phyloP scores from a whole-genome alignment of 2,329 filamentous ascomycete genomes.

The Talaromyces sp. region DNA sequence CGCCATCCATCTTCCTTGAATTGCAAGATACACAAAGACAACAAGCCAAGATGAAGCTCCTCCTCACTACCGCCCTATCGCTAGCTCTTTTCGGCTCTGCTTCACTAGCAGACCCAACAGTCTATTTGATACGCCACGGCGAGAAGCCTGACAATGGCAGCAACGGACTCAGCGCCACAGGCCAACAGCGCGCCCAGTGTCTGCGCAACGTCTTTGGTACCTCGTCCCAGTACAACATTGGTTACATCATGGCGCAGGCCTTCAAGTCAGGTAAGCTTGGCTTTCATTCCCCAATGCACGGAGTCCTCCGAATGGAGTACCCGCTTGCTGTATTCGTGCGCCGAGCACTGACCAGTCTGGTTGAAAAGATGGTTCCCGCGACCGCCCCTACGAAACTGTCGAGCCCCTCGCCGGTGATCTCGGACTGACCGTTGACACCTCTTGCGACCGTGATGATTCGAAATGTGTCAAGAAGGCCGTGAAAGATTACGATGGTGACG shows the following conservation, averaged over 20 bases:
- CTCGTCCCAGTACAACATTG: conserved; percentile 50
- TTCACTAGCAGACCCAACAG: conserved; percentile 37
- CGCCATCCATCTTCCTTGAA: neutral
- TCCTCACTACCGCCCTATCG: neutral
- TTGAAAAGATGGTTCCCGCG: conserved; percentile 45
- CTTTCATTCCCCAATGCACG: neutral
- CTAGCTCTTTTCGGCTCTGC: conserved; percentile 2
- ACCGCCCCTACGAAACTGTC: conserved; percentile 55
- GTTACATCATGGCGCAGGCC: conserved; percentile 54
- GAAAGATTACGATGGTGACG: conserved; percentile 41
- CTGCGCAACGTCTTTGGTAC: conserved; percentile 53
- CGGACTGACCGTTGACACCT: conserved; percentile 50
- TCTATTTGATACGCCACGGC: conserved; percentile 61
- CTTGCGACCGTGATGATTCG: conserved; percentile 52
- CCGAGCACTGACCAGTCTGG: neutral
- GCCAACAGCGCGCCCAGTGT: conserved; percentile 55
- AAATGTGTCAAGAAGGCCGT: conserved; percentile 51
- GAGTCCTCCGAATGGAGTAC: neutral
- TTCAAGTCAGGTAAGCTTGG: conserved; percentile 39
- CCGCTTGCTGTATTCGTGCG: neutral
- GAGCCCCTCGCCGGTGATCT: conserved; percentile 52
- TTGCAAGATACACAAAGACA: neutral
- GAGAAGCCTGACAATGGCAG: conserved; percentile 52
- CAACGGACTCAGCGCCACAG: conserved; percentile 48
- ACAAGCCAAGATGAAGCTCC: conserved; percentile 6